A percentile compares a stretch with the other conserved stretches of the same genome.
Conservation (phyloP, 805 yeast species). For the Candida peoriensis region DNA sequence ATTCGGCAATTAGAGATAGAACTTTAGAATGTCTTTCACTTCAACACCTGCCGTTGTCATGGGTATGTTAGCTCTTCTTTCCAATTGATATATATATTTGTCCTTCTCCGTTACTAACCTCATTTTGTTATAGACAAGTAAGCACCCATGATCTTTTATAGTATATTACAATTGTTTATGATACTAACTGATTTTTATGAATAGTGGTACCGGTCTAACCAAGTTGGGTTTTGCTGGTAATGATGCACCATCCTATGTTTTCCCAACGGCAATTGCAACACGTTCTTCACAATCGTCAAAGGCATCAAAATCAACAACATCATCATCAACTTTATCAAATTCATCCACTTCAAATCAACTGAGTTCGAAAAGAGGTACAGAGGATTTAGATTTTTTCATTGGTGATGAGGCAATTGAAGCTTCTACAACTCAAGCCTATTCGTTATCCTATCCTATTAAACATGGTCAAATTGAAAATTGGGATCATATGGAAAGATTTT, state of each 20-base stretch:
- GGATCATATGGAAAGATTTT: slow-evolving; percentile 99
- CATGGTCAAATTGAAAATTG: slow-evolving; percentile 99
- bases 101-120: slow-evolving; percentile 13
- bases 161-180: too few relatives aligned
- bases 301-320: slow-evolving; percentile 41
- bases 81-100: not conserved
- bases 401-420: slow-evolving; percentile 94
- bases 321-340: slow-evolving; percentile 28
- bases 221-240: slow-evolving; percentile 98
- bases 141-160: slow-evolving; percentile 6
- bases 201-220: slow-evolving; percentile 95
- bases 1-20: too few relatives aligned
- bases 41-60: slow-evolving; percentile 90
- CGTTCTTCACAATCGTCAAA: slow-evolving; percentile 41
- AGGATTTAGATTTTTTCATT: slow-evolving; percentile 88
- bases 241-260: slow-evolving; percentile 94
- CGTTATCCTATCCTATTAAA: slow-evolving; percentile 85
- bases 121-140: slow-evolving; percentile 17
- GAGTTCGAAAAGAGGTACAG: slow-evolving; percentile 74
- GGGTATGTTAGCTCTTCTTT: slow-evolving; percentile 54
- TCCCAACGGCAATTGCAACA: slow-evolving; percentile 93
- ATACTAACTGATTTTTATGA: slow-evolving; percentile 16
- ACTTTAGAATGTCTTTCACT: slow-evolving; percentile 25
- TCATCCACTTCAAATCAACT: slow-evolving; percentile 30
- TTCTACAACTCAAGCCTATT: slow-evolving; percentile 86